phyloP scores from a whole-genome alignment of 2,329 filamentous ascomycete species.

The Chaetomiaceae sp. region DNA sequence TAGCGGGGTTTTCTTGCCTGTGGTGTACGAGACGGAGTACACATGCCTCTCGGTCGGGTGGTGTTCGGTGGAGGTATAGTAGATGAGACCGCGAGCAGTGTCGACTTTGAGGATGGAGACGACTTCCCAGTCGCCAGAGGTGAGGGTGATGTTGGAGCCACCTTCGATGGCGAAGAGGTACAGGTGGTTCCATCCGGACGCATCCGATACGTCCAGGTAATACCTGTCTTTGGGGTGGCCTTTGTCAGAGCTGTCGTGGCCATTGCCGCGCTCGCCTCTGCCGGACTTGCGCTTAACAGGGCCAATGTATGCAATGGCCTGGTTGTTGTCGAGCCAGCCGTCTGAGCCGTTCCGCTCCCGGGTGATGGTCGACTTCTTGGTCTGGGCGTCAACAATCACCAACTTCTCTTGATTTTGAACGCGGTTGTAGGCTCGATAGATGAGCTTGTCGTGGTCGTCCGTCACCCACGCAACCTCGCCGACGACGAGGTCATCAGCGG shows the following conservation, averaged over 20 bases:
- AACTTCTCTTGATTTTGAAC: slow-evolving; percentile 63
- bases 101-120: slow-evolving; percentile 57
- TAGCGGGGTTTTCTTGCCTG: slow-evolving; percentile 51
- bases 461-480: slow-evolving; percentile 67
- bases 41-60: slow-evolving; percentile 65
- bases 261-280: neutral
- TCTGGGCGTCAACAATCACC: slow-evolving; percentile 53
- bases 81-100: slow-evolving; percentile 50
- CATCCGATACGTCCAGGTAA: slow-evolving; percentile 64
- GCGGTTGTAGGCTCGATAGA: slow-evolving; percentile 64
- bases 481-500: slow-evolving; percentile 57
- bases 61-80: slow-evolving; percentile 61
- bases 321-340: slow-evolving; percentile 60
- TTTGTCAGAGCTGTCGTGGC: neutral
- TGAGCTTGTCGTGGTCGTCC: slow-evolving; percentile 53
- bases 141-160: slow-evolving; percentile 54
- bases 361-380: slow-evolving; percentile 42
- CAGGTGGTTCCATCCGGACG: slow-evolving; percentile 61
- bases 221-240: slow-evolving; percentile 33
- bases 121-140: slow-evolving; percentile 63
- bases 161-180: slow-evolving; percentile 59
- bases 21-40: slow-evolving; percentile 60
- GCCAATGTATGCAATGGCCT: slow-evolving; percentile 54
- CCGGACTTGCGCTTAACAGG: slow-evolving; percentile 32
- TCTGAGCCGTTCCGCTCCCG: slow-evolving; percentile 55